phyloP scores from a whole-genome alignment of 2,329 filamentous ascomycete genomes.

The Claviceps sp. region DNA sequence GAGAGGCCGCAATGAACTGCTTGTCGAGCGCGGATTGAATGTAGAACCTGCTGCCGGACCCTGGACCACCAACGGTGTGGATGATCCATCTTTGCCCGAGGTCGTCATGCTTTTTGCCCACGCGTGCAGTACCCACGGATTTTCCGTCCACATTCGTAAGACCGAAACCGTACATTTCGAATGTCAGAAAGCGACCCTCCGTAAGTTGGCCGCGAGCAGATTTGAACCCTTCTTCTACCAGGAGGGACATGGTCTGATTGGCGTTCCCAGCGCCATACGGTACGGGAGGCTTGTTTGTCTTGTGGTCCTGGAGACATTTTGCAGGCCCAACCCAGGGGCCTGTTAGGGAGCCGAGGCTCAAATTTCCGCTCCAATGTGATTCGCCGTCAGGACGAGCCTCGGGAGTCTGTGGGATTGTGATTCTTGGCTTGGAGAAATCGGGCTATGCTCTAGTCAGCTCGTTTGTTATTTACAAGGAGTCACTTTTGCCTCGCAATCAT shows the following conservation, averaged over 20 bases:
- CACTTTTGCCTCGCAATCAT: neutral
- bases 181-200: constrained; percentile 39
- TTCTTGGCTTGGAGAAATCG: constrained; percentile 5
- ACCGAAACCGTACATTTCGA: constrained; percentile 29
- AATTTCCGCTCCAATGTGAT: constrained; percentile 6
- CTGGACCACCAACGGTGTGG: constrained; percentile 21
- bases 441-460: constrained; percentile 1
- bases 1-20: constrained; percentile 29
- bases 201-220: constrained; percentile 35
- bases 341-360: constrained; percentile 9
- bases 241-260: constrained; percentile 80
- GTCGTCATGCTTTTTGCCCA: constrained; percentile 19
- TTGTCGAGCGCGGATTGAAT: constrained; percentile 15
- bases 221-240: constrained; percentile 38
- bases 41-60: constrained; percentile 10
- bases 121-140: constrained; percentile 6
- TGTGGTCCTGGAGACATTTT: constrained; percentile 7
- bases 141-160: constrained; percentile 20
- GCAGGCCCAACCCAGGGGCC: constrained; percentile 10
- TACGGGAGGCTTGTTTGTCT: constrained; percentile 3
- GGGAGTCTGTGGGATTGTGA: constrained; percentile 3
- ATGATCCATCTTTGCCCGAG: constrained; percentile 35
- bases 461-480: too few species aligned
- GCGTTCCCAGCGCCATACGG: constrained; percentile 22
- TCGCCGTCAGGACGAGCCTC: constrained; percentile 3